These are phyloP conservation scores for Mangifera indica DNA, from an alignment of 345 rosid species.

Conservation along the genomic window DNA sequence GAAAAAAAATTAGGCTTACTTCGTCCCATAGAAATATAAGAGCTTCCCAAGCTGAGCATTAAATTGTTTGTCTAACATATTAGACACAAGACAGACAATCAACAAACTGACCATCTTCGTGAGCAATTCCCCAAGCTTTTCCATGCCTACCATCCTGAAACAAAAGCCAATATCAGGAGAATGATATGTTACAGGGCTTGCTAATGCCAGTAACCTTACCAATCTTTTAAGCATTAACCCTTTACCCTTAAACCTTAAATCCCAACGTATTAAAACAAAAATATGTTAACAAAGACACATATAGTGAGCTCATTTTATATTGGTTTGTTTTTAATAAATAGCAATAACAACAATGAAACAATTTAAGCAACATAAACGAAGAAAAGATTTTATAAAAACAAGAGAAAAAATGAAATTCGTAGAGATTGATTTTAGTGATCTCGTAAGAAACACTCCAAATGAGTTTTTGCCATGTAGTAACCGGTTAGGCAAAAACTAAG, in stretches of 20 bases:
- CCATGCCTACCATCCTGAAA: constrained; percentile 93
- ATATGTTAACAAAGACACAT: background rate
- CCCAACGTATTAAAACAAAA: constrained; percentile 3
- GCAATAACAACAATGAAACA: background rate
- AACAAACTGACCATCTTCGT: constrained; percentile 69
- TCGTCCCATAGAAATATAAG: background rate
- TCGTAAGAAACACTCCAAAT: constrained; percentile 86
- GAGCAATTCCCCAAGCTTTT: constrained; percentile 94
- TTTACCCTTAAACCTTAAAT: constrained; percentile 21
- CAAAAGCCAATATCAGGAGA: constrained; percentile 5
- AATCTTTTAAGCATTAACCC: background rate
- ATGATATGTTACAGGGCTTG: background rate
- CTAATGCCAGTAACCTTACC: background rate
- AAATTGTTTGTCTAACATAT: background rate
- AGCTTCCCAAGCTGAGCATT: background rate
- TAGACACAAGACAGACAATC: no score
- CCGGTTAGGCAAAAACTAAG: constrained; percentile 87
- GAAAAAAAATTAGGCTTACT: background rate
- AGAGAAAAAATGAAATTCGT: constrained; percentile 47
- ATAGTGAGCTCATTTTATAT: constrained; percentile 2
- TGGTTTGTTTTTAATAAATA: background rate
- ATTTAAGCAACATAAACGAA: background rate
- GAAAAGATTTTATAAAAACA: background rate
- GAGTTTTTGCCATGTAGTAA: constrained; percentile 90
- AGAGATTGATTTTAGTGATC: constrained; percentile 93